A percentile compares a stretch with the other conserved stretches of the same genome.
These are phyloP conservation scores for Pleurotus tuber-regium DNA, from an alignment of 768 basidiomycete genomes.

Conservation along the genomic window DNA sequence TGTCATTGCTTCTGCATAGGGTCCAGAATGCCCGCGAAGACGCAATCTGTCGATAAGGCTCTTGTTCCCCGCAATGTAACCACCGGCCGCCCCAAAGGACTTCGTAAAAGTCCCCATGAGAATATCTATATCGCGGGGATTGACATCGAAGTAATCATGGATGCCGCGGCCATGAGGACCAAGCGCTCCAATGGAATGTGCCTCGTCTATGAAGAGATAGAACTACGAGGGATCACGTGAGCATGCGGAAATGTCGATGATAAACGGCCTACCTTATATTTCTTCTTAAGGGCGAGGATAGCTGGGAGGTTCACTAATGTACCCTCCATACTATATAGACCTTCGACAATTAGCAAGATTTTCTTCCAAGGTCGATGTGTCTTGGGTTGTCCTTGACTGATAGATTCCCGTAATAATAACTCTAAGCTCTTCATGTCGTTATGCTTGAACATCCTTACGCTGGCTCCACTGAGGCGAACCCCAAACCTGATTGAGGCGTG, in stretches of 20 bases:
- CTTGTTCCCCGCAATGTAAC: conserved; percentile 89
- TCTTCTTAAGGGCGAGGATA: conserved; percentile 83
- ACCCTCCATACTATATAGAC: conserved; percentile 99
- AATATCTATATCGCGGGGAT: conserved; percentile 81
- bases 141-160: conserved; percentile 87
- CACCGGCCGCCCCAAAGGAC: conserved; percentile 91
- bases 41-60: conserved; percentile 79
- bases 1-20: conserved; percentile 88
- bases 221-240: conserved; percentile 57
- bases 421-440: conserved; percentile 90
- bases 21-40: conserved; percentile 72
- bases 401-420: conserved; percentile 77
- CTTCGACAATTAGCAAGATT: conserved; percentile 92
- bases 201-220: conserved; percentile 94
- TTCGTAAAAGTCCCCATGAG: conserved; percentile 99
- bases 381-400: conserved; percentile 96
- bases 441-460: conserved; percentile 94
- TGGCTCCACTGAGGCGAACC: conserved; percentile 82
- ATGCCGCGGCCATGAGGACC: conserved; percentile 95
- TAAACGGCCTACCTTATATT: conserved; percentile 76
- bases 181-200: conserved; percentile 94
- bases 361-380: conserved; percentile 99
- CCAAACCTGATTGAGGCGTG: conserved; percentile 96
- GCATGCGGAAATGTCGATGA: not conserved
- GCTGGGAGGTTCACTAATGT: conserved; percentile 82